Percentiles rank a stretch among this genome's conserved stretches.
These are phyloP conservation scores for Carex sylvatica DNA, from an alignment of 202 grass and related monocot genomes.

Conservation along the genomic window DNA sequence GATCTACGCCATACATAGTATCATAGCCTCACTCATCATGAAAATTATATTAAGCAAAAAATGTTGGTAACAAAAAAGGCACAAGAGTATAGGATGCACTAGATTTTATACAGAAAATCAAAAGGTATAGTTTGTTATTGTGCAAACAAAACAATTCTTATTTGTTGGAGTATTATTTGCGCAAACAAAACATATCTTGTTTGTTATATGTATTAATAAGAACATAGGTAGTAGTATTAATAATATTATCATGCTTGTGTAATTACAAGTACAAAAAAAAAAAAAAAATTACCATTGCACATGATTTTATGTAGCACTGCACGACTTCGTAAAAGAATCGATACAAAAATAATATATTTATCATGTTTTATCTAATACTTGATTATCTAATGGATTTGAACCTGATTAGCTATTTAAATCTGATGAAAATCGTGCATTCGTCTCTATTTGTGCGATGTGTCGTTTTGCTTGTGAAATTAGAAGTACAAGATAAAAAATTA, in stretches of 20 bases:
- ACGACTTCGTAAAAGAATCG: constrained; percentile 43
- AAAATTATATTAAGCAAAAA: too few species aligned
- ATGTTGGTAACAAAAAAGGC: neutral
- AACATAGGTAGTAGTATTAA: neutral
- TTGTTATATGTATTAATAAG: neutral
- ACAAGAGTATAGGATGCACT: neutral
- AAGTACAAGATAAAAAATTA: neutral
- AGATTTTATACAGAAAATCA: neutral
- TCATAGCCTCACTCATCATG: too few species aligned
- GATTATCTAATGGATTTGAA: too few species aligned
- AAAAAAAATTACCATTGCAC: neutral
- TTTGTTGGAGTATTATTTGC: neutral
- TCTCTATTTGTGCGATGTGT: neutral
- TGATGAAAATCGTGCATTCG: too few species aligned
- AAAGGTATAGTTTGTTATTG: neutral
- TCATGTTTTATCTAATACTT: too few species aligned
- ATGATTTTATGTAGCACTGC: constrained; percentile 22
- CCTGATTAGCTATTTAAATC: too few species aligned
- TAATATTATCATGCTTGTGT: neutral
- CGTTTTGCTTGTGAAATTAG: neutral
- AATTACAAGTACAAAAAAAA: neutral
- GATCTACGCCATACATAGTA: too few species aligned
- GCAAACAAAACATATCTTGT: neutral
- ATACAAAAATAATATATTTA: neutral
- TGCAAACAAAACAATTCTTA: neutral